phyloP scores from a whole-genome alignment of 2,329 filamentous ascomycete species.

The Gnomoniopsis sp. region DNA sequence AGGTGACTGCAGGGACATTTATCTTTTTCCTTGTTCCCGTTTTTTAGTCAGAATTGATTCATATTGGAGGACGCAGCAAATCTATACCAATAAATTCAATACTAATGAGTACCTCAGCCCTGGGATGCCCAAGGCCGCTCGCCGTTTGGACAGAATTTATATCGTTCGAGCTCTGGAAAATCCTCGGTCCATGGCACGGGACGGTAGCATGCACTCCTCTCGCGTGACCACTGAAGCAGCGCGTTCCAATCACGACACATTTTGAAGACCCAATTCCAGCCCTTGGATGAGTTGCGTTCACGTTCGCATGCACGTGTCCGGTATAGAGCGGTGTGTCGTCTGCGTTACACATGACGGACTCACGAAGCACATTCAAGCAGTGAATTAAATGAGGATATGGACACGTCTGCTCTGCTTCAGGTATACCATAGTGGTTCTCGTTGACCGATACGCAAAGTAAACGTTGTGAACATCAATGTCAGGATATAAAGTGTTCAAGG shows the following conservation, averaged over 20 bases:
- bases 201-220: slow-evolving; percentile 17
- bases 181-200: slow-evolving; percentile 8
- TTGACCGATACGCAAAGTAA: slow-evolving; percentile 15
- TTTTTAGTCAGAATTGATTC: too few species aligned
- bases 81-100: too few species aligned
- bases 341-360: slow-evolving; percentile 18
- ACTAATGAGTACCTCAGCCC: too few species aligned
- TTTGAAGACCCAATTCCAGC: slow-evolving; percentile 18
- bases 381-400: slow-evolving; percentile 18
- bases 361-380: slow-evolving; percentile 19
- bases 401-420: slow-evolving; percentile 16
- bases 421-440: slow-evolving; percentile 15
- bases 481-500: not conserved
- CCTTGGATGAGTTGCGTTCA: slow-evolving; percentile 13
- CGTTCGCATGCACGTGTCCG: slow-evolving; percentile 17
- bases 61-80: too few species aligned
- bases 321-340: slow-evolving; percentile 18
- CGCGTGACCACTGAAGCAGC: slow-evolving; percentile 16
- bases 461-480: slow-evolving; percentile 1
- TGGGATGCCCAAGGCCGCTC: slow-evolving; percentile 18
- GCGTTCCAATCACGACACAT: slow-evolving; percentile 20
- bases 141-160: slow-evolving; percentile 19
- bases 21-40: too few species aligned
- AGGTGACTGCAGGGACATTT: too few species aligned
- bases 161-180: slow-evolving; percentile 17